Conservation (phyloP, 2,329 filamentous ascomycete species). For the Acrodontium crateriforme region DNA sequence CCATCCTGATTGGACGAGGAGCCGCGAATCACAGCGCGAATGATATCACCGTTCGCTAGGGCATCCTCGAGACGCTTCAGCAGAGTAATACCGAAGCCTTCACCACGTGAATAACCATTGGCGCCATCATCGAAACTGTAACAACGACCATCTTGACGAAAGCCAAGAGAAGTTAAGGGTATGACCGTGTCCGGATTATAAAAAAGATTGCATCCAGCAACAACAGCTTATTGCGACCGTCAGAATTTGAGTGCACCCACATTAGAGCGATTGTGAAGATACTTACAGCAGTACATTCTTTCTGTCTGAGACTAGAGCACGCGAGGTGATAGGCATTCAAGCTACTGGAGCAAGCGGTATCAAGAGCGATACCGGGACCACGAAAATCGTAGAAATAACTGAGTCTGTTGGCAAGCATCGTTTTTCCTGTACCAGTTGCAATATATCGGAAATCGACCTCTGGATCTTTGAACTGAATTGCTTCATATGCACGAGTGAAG, state of each 20-base stretch:
- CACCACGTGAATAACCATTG: conserved; percentile 38
- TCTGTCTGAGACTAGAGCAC: conserved; percentile 3
- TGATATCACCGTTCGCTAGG: conserved; percentile 1
- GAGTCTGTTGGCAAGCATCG: no score
- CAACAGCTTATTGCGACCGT: no score
- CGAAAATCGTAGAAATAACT: conserved; percentile 7
- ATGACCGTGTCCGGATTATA: no score
- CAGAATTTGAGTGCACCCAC: no score
- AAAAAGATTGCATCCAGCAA: no score
- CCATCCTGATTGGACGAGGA: conserved; percentile 26
- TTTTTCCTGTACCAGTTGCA: no score
- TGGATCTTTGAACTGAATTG: no score
- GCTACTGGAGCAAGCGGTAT: conserved; percentile 5
- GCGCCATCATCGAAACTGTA: conserved; percentile 23
- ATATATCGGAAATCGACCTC: no score
- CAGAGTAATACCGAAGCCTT: conserved; percentile 36
- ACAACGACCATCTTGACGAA: background rate
- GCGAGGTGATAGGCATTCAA: conserved; percentile 6
- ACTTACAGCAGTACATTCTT: no score
- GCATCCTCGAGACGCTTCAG: conserved; percentile 15
- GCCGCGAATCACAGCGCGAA: conserved; percentile 22
- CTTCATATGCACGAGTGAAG: no score
- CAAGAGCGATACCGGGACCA: conserved; percentile 7
- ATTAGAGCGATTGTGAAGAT: no score
- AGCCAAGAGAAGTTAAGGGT: no score